These are phyloP conservation scores for Fabrea salina DNA, from an alignment of 169 alveolate species.

Conservation along the genomic window DNA sequence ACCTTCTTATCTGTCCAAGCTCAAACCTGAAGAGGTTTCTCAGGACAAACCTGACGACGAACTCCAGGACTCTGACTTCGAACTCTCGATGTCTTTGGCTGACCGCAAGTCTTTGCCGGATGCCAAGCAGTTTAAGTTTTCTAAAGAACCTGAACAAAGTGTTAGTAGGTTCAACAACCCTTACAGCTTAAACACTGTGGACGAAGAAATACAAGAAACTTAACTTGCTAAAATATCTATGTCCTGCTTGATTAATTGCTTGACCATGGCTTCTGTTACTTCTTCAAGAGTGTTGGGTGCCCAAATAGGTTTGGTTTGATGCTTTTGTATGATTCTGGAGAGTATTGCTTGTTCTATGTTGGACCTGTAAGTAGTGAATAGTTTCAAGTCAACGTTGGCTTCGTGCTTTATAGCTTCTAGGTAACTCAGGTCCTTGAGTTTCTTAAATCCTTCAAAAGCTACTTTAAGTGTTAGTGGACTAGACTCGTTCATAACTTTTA, in stretches of 20 bases:
- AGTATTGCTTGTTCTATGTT: background rate
- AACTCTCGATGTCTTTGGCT: background rate
- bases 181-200: too few species aligned
- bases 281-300: background rate
- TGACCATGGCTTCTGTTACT: background rate
- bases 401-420: background rate
- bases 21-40: background rate
- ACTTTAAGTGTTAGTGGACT: background rate
- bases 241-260: too few species aligned
- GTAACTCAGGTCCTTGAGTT: background rate
- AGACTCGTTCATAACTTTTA: too few species aligned
- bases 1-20: background rate
- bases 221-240: too few species aligned
- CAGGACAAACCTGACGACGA: background rate
- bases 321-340: background rate
- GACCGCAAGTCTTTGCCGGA: background rate
- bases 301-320: background rate
- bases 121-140: too few species aligned
- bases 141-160: too few species aligned
- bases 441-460: background rate
- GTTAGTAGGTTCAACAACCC: too few species aligned
- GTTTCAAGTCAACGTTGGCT: background rate
- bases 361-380: background rate
- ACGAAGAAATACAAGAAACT: too few species aligned
- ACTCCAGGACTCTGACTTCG: background rate